Conservation (phyloP, 495 filamentous ascomycete genomes). For the Neohortaea acidophila region DNA sequence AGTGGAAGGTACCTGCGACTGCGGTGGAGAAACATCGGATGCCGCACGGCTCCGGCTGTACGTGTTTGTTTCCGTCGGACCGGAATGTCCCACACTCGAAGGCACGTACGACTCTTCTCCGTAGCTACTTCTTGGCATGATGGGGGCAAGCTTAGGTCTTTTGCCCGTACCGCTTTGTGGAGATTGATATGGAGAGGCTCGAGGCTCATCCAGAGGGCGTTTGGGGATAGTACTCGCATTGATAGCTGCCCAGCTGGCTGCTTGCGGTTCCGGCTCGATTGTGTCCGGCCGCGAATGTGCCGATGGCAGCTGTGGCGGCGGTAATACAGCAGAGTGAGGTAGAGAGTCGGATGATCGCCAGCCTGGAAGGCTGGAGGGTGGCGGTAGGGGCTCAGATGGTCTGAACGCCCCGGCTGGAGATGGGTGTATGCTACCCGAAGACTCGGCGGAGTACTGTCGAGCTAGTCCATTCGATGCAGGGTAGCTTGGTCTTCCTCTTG, state of each 20-base stretch:
- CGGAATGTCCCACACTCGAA: conserved; percentile 2
- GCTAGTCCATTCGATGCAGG: background rate
- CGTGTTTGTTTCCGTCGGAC: background rate
- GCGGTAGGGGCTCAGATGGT: conserved; percentile 10
- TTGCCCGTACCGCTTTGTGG: conserved; percentile 22
- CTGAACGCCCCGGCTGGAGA: conserved; percentile 1
- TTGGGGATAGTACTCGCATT: conserved; percentile 4
- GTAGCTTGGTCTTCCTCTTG: background rate
- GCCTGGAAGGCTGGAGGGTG: conserved; percentile 11
- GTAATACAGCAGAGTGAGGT: conserved; percentile 2
- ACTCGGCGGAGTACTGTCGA: background rate
- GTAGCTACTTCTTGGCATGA: conserved; percentile 16
- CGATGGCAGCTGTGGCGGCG: conserved; percentile 5
- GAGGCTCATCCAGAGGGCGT: conserved; percentile 1
- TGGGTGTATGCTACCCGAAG: background rate
- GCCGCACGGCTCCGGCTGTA: conserved; percentile 2
- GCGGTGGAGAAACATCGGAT: conserved; percentile 10
- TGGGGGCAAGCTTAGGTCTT: conserved; percentile 24
- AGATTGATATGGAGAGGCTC: conserved; percentile 1
- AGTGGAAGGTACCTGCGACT: conserved; percentile 13
- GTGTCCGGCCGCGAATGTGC: conserved; percentile 1
- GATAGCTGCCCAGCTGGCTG: conserved; percentile 8
- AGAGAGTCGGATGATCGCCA: conserved; percentile 12
- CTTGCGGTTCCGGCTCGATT: conserved; percentile 1
- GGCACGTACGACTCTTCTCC: conserved; percentile 4